Conservation (phyloP, 2,329 filamentous ascomycete genomes). For the Scedosporium apiospermum region DNA sequence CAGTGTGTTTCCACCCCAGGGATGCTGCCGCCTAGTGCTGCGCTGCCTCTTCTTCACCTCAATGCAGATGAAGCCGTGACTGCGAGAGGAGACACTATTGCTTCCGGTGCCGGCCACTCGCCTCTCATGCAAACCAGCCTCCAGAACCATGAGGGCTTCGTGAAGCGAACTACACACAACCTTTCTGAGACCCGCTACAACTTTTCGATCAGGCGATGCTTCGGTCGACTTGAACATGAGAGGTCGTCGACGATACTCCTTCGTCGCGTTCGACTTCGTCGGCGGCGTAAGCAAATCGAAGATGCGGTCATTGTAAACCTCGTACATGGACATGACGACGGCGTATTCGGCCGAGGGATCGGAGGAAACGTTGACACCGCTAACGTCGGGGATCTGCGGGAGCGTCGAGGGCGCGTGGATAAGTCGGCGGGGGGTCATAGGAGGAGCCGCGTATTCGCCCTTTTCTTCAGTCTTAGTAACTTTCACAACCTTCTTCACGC, state of each 20-base stretch:
- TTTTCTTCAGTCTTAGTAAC: slow-evolving; percentile 37
- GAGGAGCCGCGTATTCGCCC: slow-evolving; percentile 40
- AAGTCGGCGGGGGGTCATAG: slow-evolving; percentile 42
- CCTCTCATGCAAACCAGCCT: slow-evolving; percentile 79
- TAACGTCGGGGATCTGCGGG: slow-evolving; percentile 66
- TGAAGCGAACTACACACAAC: slow-evolving; percentile 73
- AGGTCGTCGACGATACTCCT: slow-evolving; percentile 65
- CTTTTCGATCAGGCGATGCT: slow-evolving; percentile 78
- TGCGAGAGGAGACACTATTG: slow-evolving; percentile 85
- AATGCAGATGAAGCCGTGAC: slow-evolving; percentile 92
- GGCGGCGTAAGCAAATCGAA: slow-evolving; percentile 77
- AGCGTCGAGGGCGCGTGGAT: slow-evolving; percentile 61
- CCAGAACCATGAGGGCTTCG: slow-evolving; percentile 82
- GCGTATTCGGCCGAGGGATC: slow-evolving; percentile 71
- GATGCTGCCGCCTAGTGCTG: neutral
- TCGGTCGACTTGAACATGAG: slow-evolving; percentile 91
- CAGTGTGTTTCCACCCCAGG: slow-evolving; percentile 68
- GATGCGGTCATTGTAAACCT: slow-evolving; percentile 97
- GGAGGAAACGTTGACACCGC: slow-evolving; percentile 54
- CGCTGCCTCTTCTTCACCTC: slow-evolving; percentile 74
- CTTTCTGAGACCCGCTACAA: slow-evolving; percentile 86
- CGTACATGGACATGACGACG: slow-evolving; percentile 93
- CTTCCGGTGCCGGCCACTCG: slow-evolving; percentile 84
- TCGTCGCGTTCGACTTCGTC: slow-evolving; percentile 49
- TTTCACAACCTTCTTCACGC: slow-evolving; percentile 25